Evolutionary conservation across 176 grass and related monocot species (phyloP).

Genomic region (Eleusine indica): DNA sequence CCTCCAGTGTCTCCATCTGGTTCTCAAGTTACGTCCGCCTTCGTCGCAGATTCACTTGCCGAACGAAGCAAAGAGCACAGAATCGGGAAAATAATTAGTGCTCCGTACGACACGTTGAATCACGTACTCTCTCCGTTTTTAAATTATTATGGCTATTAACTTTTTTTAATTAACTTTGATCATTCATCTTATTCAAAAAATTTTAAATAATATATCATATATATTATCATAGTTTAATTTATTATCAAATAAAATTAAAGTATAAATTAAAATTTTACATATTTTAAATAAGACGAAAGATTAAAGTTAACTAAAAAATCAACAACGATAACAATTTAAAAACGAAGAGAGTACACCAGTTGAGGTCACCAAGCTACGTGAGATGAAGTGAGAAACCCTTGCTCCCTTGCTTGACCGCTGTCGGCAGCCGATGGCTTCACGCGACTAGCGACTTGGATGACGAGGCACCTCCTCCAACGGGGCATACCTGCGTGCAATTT

Average conservation of each 20-base stretch:
- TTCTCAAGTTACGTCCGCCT: too few relatives aligned
- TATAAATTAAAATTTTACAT: too few relatives aligned
- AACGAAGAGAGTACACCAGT: not conserved
- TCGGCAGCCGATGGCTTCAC: not conserved
- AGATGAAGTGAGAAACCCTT: constrained; percentile 38
- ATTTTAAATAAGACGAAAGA: too few relatives aligned
- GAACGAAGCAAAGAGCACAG: not conserved
- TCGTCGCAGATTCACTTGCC: constrained; percentile 12
- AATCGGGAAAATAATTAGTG: not conserved
- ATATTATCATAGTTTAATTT: too few relatives aligned
- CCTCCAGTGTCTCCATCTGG: too few relatives aligned
- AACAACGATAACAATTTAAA: too few relatives aligned
- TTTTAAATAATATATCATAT: too few relatives aligned
- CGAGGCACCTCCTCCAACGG: not conserved
- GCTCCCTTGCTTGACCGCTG: not conserved
- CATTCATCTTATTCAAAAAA: too few relatives aligned
- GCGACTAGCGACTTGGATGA: constrained; percentile 12
- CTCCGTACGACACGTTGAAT: not conserved
- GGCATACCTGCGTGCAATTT: constrained; percentile 21
- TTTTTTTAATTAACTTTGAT: too few relatives aligned
- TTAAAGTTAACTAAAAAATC: too few relatives aligned
- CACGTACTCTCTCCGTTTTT: not conserved
- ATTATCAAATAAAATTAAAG: too few relatives aligned
- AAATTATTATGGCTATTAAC: too few relatives aligned
- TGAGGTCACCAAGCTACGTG: constrained; percentile 37